These are phyloP conservation scores for Ogataea parapolymorpha DNA, from an alignment of 805 yeast genomes.

Conservation along the genomic window DNA sequence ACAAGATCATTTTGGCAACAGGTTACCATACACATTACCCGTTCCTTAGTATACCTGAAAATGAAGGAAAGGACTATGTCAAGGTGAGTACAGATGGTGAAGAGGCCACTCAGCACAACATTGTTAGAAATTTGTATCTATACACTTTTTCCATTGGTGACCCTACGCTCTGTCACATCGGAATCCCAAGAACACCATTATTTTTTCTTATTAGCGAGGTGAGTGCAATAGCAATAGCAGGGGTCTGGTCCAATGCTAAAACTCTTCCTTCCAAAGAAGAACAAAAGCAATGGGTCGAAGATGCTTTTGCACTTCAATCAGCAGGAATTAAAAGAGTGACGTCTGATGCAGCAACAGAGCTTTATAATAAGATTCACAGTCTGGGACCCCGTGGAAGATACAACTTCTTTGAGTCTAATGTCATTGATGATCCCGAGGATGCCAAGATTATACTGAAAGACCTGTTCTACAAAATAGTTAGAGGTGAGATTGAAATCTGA, in stretches of 20 bases:
- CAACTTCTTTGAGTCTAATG: background rate
- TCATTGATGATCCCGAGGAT: background rate
- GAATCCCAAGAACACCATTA: constrained; percentile 40
- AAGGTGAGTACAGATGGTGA: constrained; percentile 2
- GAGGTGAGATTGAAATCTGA: background rate
- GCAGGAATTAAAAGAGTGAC: background rate
- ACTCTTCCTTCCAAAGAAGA: constrained; percentile 1
- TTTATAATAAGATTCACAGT: background rate
- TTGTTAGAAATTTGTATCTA: constrained; percentile 20
- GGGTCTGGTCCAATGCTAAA: constrained; percentile 21
- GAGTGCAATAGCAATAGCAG: constrained; percentile 53
- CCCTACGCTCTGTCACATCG: constrained; percentile 41
- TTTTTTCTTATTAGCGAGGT: constrained; percentile 50
- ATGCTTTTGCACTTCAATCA: background rate
- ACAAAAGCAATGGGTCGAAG: constrained; percentile 12
- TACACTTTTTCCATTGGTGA: constrained; percentile 41
- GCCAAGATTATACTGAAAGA: background rate
- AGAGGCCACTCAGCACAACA: background rate
- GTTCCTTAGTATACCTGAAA: constrained; percentile 24
- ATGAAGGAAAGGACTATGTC: constrained; percentile 6
- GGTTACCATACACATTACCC: constrained; percentile 50
- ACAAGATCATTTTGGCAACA: constrained; percentile 45
- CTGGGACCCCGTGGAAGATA: constrained; percentile 2
- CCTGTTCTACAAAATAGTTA: background rate
- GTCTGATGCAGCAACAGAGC: background rate